A percentile compares a stretch with the other conserved stretches of the same genome.
phyloP scores from a whole-genome alignment of 352 stramenopile genomes.

The Phytophthora agathidicida region DNA sequence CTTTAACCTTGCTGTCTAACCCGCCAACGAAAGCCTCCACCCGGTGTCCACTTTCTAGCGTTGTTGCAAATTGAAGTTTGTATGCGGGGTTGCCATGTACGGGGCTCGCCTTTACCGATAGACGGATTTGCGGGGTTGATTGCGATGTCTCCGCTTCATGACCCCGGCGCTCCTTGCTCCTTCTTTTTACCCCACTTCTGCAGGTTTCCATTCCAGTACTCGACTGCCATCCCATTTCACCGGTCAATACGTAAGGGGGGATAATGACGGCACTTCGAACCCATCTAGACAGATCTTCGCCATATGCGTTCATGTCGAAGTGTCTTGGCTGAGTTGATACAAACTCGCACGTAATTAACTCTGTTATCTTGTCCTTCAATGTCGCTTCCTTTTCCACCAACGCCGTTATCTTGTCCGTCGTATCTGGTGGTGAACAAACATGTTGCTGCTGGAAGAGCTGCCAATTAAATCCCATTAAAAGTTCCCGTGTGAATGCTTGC shows the following conservation, averaged over 20 bases:
- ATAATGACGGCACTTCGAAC: slow-evolving; percentile 35
- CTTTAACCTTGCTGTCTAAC: slow-evolving; percentile 35
- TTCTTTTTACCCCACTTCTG: neutral
- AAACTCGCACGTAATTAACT: slow-evolving; percentile 34
- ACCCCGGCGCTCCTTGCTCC: neutral
- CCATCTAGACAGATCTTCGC: slow-evolving; percentile 23
- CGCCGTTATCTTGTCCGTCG: slow-evolving; percentile 5
- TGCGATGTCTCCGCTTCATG: slow-evolving; percentile 4
- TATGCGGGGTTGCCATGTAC: slow-evolving; percentile 37
- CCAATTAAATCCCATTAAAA: slow-evolving; percentile 74
- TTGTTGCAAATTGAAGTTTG: slow-evolving; percentile 29
- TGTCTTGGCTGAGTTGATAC: slow-evolving; percentile 27
- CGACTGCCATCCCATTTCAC: neutral
- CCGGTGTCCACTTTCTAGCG: slow-evolving; percentile 27
- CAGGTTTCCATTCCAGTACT: slow-evolving; percentile 1
- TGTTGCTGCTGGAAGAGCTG: slow-evolving; percentile 26
- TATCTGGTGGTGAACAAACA: slow-evolving; percentile 3
- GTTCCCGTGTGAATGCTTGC: slow-evolving; percentile 42
- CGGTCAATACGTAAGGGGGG: slow-evolving; percentile 8
- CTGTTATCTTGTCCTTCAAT: slow-evolving; percentile 16
- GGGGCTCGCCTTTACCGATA: slow-evolving; percentile 36
- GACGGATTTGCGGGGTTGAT: slow-evolving; percentile 19
- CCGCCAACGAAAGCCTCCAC: slow-evolving; percentile 30
- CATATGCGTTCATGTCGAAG: slow-evolving; percentile 16
- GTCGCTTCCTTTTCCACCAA: slow-evolving; percentile 23